Conservation (phyloP, 2,329 filamentous ascomycete species). For the Aspergillus jensenii region DNA sequence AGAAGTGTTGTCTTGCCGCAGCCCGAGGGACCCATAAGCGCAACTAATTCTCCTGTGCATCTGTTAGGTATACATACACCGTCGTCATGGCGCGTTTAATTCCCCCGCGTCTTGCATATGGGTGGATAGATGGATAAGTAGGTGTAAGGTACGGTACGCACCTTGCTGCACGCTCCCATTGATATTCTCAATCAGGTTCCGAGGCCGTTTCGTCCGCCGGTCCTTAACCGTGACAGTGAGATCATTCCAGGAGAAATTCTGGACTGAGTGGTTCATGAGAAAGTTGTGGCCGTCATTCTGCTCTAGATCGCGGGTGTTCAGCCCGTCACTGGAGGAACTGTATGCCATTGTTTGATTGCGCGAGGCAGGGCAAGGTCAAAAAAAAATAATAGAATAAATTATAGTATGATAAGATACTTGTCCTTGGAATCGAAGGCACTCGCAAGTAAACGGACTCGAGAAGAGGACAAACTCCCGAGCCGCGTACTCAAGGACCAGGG, state of each 20-base stretch:
- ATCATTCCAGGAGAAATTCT: conserved; percentile 64
- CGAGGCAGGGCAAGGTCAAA: background rate
- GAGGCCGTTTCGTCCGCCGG: conserved; percentile 61
- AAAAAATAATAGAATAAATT: background rate
- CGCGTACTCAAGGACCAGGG: conserved; percentile 1
- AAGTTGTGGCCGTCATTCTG: conserved; percentile 29
- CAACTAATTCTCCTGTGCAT: conserved; percentile 65
- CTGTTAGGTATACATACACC: background rate
- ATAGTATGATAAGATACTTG: background rate
- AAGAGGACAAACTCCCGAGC: background rate
- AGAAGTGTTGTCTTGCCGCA: conserved; percentile 81
- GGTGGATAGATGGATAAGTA: background rate
- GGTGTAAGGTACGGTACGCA: conserved; percentile 23
- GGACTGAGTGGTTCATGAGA: conserved; percentile 60
- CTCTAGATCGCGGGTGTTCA: conserved; percentile 27
- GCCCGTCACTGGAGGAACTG: conserved; percentile 7
- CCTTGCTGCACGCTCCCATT: conserved; percentile 65
- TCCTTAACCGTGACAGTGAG: conserved; percentile 73
- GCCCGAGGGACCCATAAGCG: conserved; percentile 75
- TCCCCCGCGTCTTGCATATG: background rate
- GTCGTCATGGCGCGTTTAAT: background rate
- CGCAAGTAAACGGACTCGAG: background rate
- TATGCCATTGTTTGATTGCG: conserved; percentile 1
- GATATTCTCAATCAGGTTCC: conserved; percentile 63
- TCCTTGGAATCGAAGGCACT: background rate